Evolutionary conservation across 805 yeast genomes (phyloP), one percentile per base, ranked within the genome.

Genomic region (Torulaspora microellipsoides): DNA sequence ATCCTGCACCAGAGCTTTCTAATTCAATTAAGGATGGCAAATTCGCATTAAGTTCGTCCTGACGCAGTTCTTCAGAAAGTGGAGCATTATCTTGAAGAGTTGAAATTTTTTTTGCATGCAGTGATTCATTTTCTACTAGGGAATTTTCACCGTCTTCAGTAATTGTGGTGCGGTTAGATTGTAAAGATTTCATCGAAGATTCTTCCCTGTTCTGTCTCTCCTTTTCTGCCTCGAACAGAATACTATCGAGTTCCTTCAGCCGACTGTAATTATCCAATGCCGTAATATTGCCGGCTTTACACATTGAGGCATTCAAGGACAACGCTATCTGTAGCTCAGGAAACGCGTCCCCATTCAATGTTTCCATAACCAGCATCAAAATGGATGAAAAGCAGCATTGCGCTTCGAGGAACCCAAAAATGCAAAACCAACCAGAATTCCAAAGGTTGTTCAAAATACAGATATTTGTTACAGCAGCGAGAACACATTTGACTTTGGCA

Each of bases 351-450:
- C 54, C 54, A 8, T 40, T 38, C 2, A 34, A 15, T 2, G 27
- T 40, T 14, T 54, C 54, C 56, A 62, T 60, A 15, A 54, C 55
- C 4, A 62, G 50, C 15, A 68, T 60, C 36, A 67, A 45, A 8
- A 66, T 45, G 0, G 72, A 56, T 17, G 67, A 59, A 45, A 67
- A 67, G 36, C 68, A 54, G 46, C 64, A 66, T 45, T 69, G 65
- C 3, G 66, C 65, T 50, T 68, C 70, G 69, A 69, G 64, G 47
- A 66, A 67, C 28, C 69, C 72, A 54, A 59, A 66, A 13, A 66
- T 62, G 5, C 64, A 62, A 35, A 67, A 56, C 47, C 59, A 41
- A 3, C 62, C 63, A 43, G 54, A 45, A 15, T 51, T 53, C 31
- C 55, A 56, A 32, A 68, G 49, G 27, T 56, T 58, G n/a, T 49